These are phyloP conservation scores for Carex scoparia DNA, from an alignment of 176 grass and related monocot species.

Conservation along the genomic window DNA sequence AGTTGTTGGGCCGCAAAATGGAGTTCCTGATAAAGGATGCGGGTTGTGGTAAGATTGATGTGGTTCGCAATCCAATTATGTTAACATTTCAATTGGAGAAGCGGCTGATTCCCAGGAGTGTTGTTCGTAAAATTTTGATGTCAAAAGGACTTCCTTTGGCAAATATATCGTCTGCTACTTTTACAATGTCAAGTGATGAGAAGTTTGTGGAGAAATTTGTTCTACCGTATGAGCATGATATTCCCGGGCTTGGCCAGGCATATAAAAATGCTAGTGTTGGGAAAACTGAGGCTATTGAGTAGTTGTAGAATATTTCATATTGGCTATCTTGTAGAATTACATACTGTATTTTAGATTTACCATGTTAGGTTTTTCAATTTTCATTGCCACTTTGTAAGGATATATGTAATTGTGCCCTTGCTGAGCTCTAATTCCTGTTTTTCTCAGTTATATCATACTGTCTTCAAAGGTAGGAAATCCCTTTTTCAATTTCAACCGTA, in stretches of 20 bases:
- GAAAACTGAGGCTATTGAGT: not conserved
- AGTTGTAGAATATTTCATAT: too few species aligned
- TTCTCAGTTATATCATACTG: too few species aligned
- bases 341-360: too few species aligned
- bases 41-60: not conserved
- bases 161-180: not conserved
- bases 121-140: slow-evolving; percentile 20
- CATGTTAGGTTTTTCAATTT: too few species aligned
- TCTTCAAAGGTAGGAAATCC: too few species aligned
- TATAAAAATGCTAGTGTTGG: not conserved
- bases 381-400: too few species aligned
- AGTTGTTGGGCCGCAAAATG: slow-evolving; percentile 29
- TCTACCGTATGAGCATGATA: slow-evolving; percentile 23
- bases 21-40: slow-evolving; percentile 34
- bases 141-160: slow-evolving; percentile 25
- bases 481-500: too few species aligned
- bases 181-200: not conserved
- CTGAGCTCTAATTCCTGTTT: too few species aligned
- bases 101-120: slow-evolving; percentile 39
- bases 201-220: slow-evolving; percentile 36
- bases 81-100: slow-evolving; percentile 33
- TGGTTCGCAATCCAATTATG: slow-evolving; percentile 26
- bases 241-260: slow-evolving; percentile 18
- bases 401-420: too few species aligned
- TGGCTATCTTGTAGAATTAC: too few species aligned